Conservation (phyloP, 164 flowering plant genomes). For the Santalum album region DNA sequence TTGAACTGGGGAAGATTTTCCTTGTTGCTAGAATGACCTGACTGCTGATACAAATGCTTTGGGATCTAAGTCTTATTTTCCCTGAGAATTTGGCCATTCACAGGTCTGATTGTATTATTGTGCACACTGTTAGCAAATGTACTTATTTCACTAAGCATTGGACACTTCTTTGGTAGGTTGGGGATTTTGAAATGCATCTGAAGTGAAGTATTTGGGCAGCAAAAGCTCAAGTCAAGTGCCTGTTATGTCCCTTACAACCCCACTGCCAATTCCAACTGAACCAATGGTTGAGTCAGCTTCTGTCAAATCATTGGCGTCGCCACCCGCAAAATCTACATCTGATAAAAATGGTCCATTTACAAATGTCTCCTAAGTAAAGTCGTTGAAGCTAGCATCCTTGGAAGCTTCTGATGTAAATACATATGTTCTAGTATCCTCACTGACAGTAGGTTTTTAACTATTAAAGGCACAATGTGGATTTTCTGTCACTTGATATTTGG, state of each 20-base stretch:
- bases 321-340: conserved; percentile 42
- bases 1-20: neutral
- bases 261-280: conserved; percentile 57
- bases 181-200: conserved; percentile 85
- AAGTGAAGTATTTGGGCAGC: conserved; percentile 57
- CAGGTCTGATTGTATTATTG: neutral
- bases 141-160: conserved; percentile 2
- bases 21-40: neutral
- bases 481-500: neutral
- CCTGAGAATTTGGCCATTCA: neutral
- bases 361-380: conserved; percentile 35
- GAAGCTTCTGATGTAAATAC: conserved; percentile 68
- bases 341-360: conserved; percentile 41
- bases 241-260: conserved; percentile 30
- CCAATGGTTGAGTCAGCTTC: conserved; percentile 49
- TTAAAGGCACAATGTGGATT: neutral
- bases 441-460: conserved; percentile 43
- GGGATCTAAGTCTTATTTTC: neutral
- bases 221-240: conserved; percentile 28
- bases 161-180: conserved; percentile 38
- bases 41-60: neutral
- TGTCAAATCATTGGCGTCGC: conserved; percentile 22
- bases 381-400: conserved; percentile 57
- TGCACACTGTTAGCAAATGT: neutral
- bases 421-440: conserved; percentile 68